Percentiles rank a stretch among this genome's conserved stretches.
Conservation (phyloP, 768 basidiomycete genomes). For the Cystobasidiopsis lactophilus region DNA sequence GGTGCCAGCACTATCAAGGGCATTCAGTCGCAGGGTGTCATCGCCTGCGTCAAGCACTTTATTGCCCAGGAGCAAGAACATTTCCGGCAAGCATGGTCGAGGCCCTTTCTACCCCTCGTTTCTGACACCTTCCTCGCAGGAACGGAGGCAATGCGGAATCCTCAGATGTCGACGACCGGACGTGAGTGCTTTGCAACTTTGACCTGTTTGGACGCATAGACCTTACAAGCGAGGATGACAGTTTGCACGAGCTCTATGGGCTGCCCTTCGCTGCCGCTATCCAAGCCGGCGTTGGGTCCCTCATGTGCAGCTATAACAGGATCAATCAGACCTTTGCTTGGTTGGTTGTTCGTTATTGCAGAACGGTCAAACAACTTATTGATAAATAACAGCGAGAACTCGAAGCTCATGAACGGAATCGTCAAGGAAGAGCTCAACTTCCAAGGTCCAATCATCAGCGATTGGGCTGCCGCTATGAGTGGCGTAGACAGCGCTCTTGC, state of each 20-base stretch:
- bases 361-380: too few species aligned
- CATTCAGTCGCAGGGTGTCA: slow-evolving; percentile 16
- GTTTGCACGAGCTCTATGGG: slow-evolving; percentile 25
- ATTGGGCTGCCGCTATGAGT: background rate
- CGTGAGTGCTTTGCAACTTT: slow-evolving; percentile 22
- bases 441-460: background rate
- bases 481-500: background rate
- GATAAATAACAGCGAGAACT: too few species aligned
- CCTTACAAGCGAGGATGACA: slow-evolving; percentile 23
- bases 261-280: slow-evolving; percentile 25
- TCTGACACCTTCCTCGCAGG: too few species aligned
- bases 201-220: slow-evolving; percentile 23
- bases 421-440: background rate
- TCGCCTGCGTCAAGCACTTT: slow-evolving; percentile 8
- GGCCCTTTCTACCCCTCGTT: too few species aligned
- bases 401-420: background rate
- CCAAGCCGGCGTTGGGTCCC: slow-evolving; percentile 22
- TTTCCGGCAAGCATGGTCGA: slow-evolving; percentile 12
- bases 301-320: slow-evolving; percentile 19
- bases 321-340: background rate
- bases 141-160: slow-evolving; percentile 3
- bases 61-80: slow-evolving; percentile 28
- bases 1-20: slow-evolving; percentile 8
- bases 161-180: slow-evolving; percentile 25
- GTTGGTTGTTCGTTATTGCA: too few species aligned